Evolutionary conservation across 2,329 filamentous ascomycete genomes (phyloP), one percentile per base, ranked within the genome.

Genomic region (Pyrenophora graminea): DNA sequence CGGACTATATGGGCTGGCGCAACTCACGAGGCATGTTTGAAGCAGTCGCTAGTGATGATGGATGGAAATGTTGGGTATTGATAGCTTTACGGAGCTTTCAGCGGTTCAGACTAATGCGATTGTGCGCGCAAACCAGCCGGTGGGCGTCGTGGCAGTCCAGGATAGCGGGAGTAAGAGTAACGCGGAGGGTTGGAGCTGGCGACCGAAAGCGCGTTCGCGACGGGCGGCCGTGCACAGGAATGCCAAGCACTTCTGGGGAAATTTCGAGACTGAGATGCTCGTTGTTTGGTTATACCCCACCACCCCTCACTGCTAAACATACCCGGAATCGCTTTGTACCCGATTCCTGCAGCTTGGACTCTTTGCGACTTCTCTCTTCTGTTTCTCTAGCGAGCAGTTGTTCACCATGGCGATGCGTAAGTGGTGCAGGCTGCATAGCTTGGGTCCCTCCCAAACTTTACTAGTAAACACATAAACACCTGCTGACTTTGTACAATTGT

Each of bases 331-430:
- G 9, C 19, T 19, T 49, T 39, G 37, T 49, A 25, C 37, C 46
- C 40, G 49, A 39, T 48, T 19, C 17, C n/a, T 15, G 34, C 30
- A 48, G 50, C 49, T 36, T 43, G 32, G 19, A 25, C 45, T 48
- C 27, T 41, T 31, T 25, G 7, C 23, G 19, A 30, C 38, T 10
- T 40, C 42, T 51, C 45, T 19, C 17, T 51, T 42, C 34, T 47
- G 43, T 46, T 46, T 44, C 39, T 39, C 30, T 36, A 53, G 51
- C 49, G 54, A 48, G 40, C 53, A 32, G 33, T 18, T 55, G 37
- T 53, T 45, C 67, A 70, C 49, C 34, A 72, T 71, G 66, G 70
- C 69, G 56, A 75, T 75, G 73, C 67, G 73, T 75, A 70, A 64
- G 72, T 75, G 31, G 9, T 52, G 23, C 38, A 51, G 53, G 46